A percentile compares a stretch with the other conserved stretches of the same genome.
Evolutionary conservation across 768 basidiomycete genomes (phyloP).

Genomic region (Suillus ampliporus): DNA sequence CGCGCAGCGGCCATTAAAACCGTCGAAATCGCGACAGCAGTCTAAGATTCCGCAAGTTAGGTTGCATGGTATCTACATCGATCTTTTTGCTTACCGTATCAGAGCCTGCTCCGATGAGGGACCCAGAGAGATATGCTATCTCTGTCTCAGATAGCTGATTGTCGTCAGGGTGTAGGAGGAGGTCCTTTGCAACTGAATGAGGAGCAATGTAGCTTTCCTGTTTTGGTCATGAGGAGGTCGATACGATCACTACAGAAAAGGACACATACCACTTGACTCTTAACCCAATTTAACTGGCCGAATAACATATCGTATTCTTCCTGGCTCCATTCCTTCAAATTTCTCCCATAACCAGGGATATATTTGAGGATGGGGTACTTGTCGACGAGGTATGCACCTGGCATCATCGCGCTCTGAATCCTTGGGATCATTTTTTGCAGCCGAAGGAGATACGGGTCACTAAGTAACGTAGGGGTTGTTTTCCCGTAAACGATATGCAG

Average conservation of each 20-base stretch:
- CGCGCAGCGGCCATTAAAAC: conserved; percentile 45
- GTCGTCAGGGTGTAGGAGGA: conserved; percentile 51
- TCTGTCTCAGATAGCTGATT: conserved; percentile 57
- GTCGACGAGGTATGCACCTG: conserved; percentile 42
- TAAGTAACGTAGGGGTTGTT: conserved; percentile 19
- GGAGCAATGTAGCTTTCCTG: conserved; percentile 20
- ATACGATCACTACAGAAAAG: conserved; percentile 22
- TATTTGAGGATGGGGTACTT: conserved; percentile 44
- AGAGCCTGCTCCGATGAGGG: conserved; percentile 66
- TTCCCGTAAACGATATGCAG: conserved; percentile 37
- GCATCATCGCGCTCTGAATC: conserved; percentile 36
- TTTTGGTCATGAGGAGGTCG: conserved; percentile 20
- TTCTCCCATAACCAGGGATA: conserved; percentile 66
- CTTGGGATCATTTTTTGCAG: conserved; percentile 37
- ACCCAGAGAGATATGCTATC: conserved; percentile 62
- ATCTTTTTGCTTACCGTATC: conserved; percentile 47
- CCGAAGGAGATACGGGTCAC: conserved; percentile 29
- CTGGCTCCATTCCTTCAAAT: conserved; percentile 56
- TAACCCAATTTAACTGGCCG: conserved; percentile 50
- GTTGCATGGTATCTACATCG: background rate
- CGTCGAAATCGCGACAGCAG: conserved; percentile 31
- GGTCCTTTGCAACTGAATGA: conserved; percentile 55
- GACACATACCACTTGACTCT: conserved; percentile 45
- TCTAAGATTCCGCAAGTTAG: conserved; percentile 16
- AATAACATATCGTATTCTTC: conserved; percentile 59